These are phyloP conservation scores for Colletotrichum sojae DNA, from an alignment of 2,329 filamentous ascomycete genomes.

Conservation along the genomic window DNA sequence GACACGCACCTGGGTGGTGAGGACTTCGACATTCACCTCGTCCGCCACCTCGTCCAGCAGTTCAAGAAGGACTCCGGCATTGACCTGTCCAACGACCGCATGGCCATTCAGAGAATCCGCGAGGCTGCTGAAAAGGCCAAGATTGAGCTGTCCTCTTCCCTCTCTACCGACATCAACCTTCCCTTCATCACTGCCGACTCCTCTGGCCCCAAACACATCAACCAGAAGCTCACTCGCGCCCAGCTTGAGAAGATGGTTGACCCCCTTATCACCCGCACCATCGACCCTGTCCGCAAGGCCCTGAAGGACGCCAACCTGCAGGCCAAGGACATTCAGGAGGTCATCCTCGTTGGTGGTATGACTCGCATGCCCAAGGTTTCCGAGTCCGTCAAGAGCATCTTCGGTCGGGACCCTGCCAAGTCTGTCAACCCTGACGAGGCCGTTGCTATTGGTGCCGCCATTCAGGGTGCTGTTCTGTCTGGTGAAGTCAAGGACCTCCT, in stretches of 20 bases:
- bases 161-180: constrained; percentile 97
- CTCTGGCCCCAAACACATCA: constrained; percentile 98
- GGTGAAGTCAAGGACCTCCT: constrained; percentile 97
- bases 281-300: constrained; percentile 95
- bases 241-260: constrained; percentile 96
- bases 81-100: constrained; percentile 91
- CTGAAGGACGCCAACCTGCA: constrained; percentile 94
- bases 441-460: constrained; percentile 96
- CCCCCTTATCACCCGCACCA: constrained; percentile 86
- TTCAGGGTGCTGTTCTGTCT: constrained; percentile 96
- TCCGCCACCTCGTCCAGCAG: constrained; percentile 92
- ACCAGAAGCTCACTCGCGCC: constrained; percentile 91
- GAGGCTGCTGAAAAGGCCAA: constrained; percentile 99
- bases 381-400: constrained; percentile 96
- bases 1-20: constrained; percentile 98
- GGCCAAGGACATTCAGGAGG: constrained; percentile 95
- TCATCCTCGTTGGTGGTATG: constrained; percentile 99
- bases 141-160: constrained; percentile 96
- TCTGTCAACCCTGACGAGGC: constrained; percentile 99
- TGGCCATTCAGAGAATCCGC: constrained; percentile 99
- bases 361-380: constrained; percentile 99
- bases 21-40: constrained; percentile 95
- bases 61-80: constrained; percentile 98
- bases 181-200: constrained; percentile 98
- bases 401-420: constrained; percentile 96